These are phyloP conservation scores for Hyaloscypha finlandica DNA, from an alignment of 495 filamentous ascomycete genomes.

Conservation along the genomic window DNA sequence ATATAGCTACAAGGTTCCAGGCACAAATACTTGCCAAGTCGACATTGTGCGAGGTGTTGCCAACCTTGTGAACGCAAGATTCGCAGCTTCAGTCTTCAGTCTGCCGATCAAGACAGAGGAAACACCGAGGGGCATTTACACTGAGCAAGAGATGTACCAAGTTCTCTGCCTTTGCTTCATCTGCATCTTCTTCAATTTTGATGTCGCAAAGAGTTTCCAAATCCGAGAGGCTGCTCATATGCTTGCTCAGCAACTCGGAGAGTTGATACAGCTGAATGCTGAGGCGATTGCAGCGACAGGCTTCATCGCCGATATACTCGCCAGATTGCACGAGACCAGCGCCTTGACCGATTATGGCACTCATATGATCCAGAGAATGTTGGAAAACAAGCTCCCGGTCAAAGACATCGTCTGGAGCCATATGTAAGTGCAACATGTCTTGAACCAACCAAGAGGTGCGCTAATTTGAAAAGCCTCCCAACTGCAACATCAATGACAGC, in stretches of 20 bases:
- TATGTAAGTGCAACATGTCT: conserved; percentile 39
- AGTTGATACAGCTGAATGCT: conserved; percentile 62
- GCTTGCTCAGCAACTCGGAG: conserved; percentile 62
- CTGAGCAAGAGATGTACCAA: conserved; percentile 77
- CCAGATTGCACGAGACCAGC: conserved; percentile 43
- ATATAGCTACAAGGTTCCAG: conserved; percentile 56
- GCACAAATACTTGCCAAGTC: conserved; percentile 53
- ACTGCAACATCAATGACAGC: conserved; percentile 52
- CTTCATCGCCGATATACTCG: conserved; percentile 55
- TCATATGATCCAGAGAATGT: conserved; percentile 66
- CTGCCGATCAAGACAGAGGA: conserved; percentile 73
- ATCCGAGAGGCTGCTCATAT: conserved; percentile 62
- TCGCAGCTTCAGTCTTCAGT: conserved; percentile 70
- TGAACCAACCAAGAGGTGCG: background rate
- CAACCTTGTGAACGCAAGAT: conserved; percentile 71
- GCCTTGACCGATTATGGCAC: conserved; percentile 67
- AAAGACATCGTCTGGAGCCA: conserved; percentile 76
- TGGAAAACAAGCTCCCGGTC: conserved; percentile 62
- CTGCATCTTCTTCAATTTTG: conserved; percentile 49
- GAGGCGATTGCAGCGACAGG: conserved; percentile 61
- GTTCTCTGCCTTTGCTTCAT: conserved; percentile 68
- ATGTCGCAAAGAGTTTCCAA: conserved; percentile 54
- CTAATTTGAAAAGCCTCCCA: conserved; percentile 35
- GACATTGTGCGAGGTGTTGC: conserved; percentile 78
- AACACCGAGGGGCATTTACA: conserved; percentile 70